Evolutionary conservation across 2,329 filamentous ascomycete genomes (phyloP).

Genomic region (Fusarium tuaranense): DNA sequence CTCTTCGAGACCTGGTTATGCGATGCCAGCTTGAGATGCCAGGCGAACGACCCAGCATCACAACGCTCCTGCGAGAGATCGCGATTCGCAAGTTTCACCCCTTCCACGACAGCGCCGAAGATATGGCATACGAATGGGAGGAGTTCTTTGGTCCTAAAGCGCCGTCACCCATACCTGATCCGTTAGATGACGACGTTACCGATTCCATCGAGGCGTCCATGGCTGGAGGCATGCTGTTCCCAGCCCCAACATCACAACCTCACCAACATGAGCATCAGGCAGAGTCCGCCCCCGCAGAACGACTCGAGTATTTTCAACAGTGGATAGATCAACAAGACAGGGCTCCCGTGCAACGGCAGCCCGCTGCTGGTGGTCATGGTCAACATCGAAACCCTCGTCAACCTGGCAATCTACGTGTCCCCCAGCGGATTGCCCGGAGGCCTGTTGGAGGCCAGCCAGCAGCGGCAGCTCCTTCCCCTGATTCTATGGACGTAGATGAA

Average conservation of each 20-base stretch:
- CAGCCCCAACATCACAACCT: not conserved
- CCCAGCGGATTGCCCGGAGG: not conserved
- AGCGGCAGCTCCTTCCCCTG: not conserved
- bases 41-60: conserved; percentile 40
- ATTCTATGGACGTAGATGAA: not conserved
- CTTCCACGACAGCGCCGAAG: conserved; percentile 31
- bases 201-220: not conserved
- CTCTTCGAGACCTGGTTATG: conserved; percentile 38
- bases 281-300: not conserved
- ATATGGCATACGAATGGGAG: conserved; percentile 36
- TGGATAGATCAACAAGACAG: not conserved
- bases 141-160: conserved; percentile 12
- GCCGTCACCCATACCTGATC: not conserved
- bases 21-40: conserved; percentile 45
- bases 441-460: not conserved
- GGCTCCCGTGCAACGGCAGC: not conserved
- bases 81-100: conserved; percentile 30
- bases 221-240: not conserved
- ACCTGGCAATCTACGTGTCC: not conserved
- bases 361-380: not conserved
- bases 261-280: not conserved
- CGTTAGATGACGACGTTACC: not conserved
- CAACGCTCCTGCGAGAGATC: conserved; percentile 34
- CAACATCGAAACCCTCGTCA: not conserved
- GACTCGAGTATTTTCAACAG: not conserved